A percentile compares a stretch with the other conserved stretches of the same genome.
Evolutionary conservation across 75 land plant genomes (phyloP).

Genomic region (Sequoia sempervirens): DNA sequence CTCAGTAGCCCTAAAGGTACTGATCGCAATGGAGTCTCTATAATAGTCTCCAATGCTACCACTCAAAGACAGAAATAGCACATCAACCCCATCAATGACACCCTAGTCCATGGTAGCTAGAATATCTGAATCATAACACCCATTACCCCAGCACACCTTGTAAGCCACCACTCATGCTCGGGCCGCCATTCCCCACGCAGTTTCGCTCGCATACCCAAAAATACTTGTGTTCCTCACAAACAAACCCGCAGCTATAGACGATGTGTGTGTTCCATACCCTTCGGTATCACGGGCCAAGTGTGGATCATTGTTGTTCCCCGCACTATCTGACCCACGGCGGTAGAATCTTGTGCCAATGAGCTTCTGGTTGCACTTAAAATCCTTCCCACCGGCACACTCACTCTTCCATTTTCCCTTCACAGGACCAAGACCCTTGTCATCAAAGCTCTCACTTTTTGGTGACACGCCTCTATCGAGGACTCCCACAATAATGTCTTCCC

Average conservation of each 20-base stretch:
- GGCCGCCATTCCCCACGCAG: constrained; percentile 81
- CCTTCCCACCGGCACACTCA: constrained; percentile 47
- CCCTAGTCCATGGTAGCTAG: constrained; percentile 78
- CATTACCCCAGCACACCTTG: constrained; percentile 86
- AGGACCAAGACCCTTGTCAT: constrained; percentile 60
- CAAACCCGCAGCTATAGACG: constrained; percentile 69
- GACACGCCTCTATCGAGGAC: constrained; percentile 78
- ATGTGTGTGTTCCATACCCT: constrained; percentile 80
- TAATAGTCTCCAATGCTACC: constrained; percentile 54
- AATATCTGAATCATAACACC: constrained; percentile 83
- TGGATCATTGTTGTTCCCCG: constrained; percentile 54
- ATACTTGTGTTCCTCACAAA: constrained; percentile 57
- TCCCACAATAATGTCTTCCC: constrained; percentile 54
- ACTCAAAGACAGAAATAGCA: constrained; percentile 80
- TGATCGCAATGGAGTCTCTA: constrained; percentile 60
- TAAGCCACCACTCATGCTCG: constrained; percentile 73
- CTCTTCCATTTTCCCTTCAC: constrained; percentile 70
- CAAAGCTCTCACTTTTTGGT: constrained; percentile 78
- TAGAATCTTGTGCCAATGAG: constrained; percentile 73
- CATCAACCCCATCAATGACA: constrained; percentile 67
- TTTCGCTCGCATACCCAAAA: constrained; percentile 73
- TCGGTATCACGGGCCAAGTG: constrained; percentile 67
- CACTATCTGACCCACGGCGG: constrained; percentile 61
- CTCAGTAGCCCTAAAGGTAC: constrained; percentile 69
- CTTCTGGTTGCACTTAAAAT: constrained; percentile 60